phyloP scores from a whole-genome alignment of 75 land plant species.

The Pinus tabuliformis region DNA sequence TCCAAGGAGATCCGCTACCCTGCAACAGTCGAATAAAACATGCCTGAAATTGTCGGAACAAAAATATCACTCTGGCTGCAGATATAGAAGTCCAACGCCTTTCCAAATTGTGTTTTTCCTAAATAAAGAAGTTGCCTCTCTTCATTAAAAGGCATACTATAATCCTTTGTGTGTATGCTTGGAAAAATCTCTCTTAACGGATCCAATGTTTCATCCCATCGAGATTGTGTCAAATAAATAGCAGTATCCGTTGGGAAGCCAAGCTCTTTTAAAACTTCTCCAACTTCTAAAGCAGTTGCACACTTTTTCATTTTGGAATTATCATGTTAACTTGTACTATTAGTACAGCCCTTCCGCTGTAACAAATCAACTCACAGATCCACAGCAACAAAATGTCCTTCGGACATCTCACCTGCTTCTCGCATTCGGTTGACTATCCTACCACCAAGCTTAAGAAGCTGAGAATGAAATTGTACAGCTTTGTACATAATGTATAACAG shows the following conservation, averaged over 20 bases:
- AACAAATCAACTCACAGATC: slow-evolving; percentile 19
- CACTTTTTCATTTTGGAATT: slow-evolving; percentile 21
- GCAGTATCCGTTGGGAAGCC: slow-evolving; percentile 33
- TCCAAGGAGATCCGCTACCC: slow-evolving; percentile 19
- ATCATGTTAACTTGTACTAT: background rate
- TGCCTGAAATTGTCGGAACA: slow-evolving; percentile 24
- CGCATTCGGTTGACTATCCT: slow-evolving; percentile 27
- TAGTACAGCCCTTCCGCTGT: slow-evolving; percentile 18
- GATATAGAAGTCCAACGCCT: slow-evolving; percentile 34
- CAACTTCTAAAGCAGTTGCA: slow-evolving; percentile 20
- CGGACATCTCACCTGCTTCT: slow-evolving; percentile 27
- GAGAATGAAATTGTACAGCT: slow-evolving; percentile 20
- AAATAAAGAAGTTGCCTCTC: slow-evolving; percentile 34
- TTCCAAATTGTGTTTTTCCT: slow-evolving; percentile 37
- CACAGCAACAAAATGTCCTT: slow-evolving; percentile 27
- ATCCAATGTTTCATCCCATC: slow-evolving; percentile 26
- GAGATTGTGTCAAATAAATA: slow-evolving; percentile 40
- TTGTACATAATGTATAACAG: too few relatives aligned
- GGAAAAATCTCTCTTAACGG: slow-evolving; percentile 22
- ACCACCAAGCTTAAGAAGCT: slow-evolving; percentile 28
- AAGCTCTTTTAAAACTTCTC: slow-evolving; percentile 16
- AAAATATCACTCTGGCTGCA: slow-evolving; percentile 35
- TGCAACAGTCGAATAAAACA: slow-evolving; percentile 19
- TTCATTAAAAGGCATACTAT: slow-evolving; percentile 49
- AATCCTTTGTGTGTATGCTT: slow-evolving; percentile 38